Conservation (phyloP, 805 yeast species). For the Yarrowia hollandica region DNA sequence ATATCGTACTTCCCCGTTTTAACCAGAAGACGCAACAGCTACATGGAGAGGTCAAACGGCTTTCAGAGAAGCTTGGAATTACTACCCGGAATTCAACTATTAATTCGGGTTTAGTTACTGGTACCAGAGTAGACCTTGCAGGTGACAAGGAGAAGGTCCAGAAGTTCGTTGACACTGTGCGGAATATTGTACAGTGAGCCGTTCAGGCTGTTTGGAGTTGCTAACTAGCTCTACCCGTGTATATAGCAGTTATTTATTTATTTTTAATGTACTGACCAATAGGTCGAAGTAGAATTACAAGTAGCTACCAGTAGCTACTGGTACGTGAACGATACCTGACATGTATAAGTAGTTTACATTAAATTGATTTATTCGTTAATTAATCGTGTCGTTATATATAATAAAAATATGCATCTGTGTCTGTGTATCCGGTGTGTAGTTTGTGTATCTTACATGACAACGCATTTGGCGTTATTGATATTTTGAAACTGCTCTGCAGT, state of each 20-base stretch:
- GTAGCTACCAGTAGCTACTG: too few relatives aligned
- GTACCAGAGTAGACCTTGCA: slow-evolving; percentile 12
- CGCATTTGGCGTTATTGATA: slow-evolving; percentile 24
- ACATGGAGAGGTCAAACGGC: slow-evolving; percentile 10
- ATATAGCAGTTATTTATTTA: slow-evolving; percentile 5
- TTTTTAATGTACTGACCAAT: too few relatives aligned
- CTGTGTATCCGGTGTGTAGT: too few relatives aligned
- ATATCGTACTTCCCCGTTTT: slow-evolving; percentile 1
- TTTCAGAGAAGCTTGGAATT: background rate
- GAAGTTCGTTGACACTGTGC: slow-evolving; percentile 3
- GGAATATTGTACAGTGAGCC: slow-evolving; percentile 13
- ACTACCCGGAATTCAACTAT: background rate
- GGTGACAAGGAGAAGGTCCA: slow-evolving; percentile 19
- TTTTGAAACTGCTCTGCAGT: slow-evolving; percentile 45
- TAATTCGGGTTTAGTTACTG: background rate
- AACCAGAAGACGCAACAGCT: slow-evolving; percentile 5
- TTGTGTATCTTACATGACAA: slow-evolving; percentile 15
- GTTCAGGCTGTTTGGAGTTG: background rate
- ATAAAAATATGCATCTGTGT: background rate
- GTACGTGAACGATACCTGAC: too few relatives aligned
- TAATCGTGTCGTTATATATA: background rate
- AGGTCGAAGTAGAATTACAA: too few relatives aligned
- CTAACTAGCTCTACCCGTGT: slow-evolving; percentile 4
- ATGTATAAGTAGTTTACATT: background rate
- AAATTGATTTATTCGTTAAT: background rate